phyloP scores from a whole-genome alignment of 768 basidiomycete species.

The Boletus rubroflammeus region DNA sequence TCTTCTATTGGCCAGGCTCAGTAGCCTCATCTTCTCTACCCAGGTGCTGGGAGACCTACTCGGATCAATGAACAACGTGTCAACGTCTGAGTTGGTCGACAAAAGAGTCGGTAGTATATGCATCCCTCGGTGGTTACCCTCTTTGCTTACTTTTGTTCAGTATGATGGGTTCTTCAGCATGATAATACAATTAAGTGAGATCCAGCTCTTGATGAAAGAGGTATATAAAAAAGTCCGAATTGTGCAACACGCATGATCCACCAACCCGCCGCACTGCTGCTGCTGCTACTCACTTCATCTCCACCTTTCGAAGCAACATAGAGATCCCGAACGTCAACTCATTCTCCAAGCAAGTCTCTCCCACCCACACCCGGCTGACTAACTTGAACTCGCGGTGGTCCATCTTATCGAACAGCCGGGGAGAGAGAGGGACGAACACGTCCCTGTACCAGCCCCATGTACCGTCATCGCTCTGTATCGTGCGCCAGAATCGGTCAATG shows the following conservation, averaged over 20 bases:
- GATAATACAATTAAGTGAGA: background rate
- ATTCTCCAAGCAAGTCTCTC: slow-evolving; percentile 23
- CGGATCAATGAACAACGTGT: no score
- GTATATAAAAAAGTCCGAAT: background rate
- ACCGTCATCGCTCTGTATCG: slow-evolving; percentile 11
- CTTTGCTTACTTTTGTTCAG: background rate
- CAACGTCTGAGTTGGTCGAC: background rate
- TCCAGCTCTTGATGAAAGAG: background rate
- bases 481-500: slow-evolving; percentile 21
- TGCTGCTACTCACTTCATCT: slow-evolving; percentile 26
- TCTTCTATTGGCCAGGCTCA: background rate
- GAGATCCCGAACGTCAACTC: slow-evolving; percentile 40
- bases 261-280: no score
- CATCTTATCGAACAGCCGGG: slow-evolving; percentile 42
- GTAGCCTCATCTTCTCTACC: background rate
- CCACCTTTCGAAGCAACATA: slow-evolving; percentile 39
- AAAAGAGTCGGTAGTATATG: background rate
- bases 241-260: background rate
- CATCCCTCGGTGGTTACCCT: background rate
- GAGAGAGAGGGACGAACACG: slow-evolving; percentile 47
- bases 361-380: slow-evolving; percentile 36
- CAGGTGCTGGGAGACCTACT: no score
- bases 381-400: slow-evolving; percentile 45
- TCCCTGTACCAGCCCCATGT: slow-evolving; percentile 34
- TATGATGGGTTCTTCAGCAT: background rate